Conservation (phyloP, 2,329 filamentous ascomycete species). For the Neofusicoccum umdonicola region DNA sequence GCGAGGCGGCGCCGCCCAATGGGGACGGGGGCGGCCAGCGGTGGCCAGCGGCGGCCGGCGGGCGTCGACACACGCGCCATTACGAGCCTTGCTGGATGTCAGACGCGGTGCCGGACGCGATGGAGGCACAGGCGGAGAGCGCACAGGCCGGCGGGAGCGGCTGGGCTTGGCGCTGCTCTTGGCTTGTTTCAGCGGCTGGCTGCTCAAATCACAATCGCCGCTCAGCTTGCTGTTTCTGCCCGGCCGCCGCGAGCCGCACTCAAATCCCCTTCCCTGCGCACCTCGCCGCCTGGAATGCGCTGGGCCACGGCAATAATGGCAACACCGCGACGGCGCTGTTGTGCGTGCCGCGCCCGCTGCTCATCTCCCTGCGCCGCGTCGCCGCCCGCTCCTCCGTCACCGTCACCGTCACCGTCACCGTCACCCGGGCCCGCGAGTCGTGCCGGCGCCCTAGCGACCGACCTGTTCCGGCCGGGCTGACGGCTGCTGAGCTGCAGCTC, state of each 20-base stretch:
- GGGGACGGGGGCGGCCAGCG: background rate
- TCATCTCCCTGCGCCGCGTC: background rate
- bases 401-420: too few relatives aligned
- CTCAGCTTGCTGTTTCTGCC: background rate
- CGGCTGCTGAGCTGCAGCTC: background rate
- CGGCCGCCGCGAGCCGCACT: background rate
- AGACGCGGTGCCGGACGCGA: constrained; percentile 1
- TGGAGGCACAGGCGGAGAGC: constrained; percentile 9
- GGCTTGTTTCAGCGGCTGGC: constrained; percentile 2
- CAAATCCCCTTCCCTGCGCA: background rate
- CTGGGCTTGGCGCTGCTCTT: background rate
- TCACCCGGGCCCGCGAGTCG: background rate
- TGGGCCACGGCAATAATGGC: background rate
- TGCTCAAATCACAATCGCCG: background rate
- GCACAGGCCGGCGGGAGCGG: background rate
- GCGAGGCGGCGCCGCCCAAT: background rate
- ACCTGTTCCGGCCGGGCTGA: background rate
- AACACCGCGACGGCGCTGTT: background rate
- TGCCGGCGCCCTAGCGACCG: background rate
- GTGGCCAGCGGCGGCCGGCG: background rate
- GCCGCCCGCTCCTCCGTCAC: background rate
- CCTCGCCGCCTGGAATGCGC: background rate
- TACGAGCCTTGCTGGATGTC: constrained; percentile 5
- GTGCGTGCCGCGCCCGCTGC: background rate
- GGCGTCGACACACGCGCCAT: too few relatives aligned